Percentiles rank a stretch among this genome's conserved stretches.
Evolutionary conservation across 2,329 filamentous ascomycete genomes (phyloP).

Genomic region (Aspergillus awamori): DNA sequence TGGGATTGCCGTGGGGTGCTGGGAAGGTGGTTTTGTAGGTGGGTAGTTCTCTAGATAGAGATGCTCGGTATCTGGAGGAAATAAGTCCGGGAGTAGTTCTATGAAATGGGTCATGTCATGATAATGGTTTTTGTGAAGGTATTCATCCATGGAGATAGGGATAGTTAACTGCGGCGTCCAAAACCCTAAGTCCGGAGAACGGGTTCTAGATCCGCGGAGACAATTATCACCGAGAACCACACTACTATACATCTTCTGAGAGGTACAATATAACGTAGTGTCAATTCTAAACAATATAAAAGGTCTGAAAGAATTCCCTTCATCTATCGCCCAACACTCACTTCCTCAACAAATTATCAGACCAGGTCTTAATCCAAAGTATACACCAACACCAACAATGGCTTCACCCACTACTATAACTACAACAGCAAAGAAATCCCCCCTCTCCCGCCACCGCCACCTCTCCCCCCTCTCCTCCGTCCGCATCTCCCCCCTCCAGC

Average conservation of each 20-base stretch:
- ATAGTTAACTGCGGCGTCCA: background rate
- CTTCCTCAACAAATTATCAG: too few species aligned
- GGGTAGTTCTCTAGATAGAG: background rate
- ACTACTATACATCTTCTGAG: background rate
- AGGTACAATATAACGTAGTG: background rate
- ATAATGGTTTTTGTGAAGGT: background rate
- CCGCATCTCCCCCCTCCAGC: slow-evolving; percentile 22
- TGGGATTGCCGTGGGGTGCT: background rate
- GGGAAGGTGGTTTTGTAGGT: background rate
- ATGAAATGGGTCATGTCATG: too few species aligned
- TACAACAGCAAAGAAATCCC: background rate
- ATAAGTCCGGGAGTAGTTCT: too few species aligned
- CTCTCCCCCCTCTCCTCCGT: slow-evolving; percentile 34
- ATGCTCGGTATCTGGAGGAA: background rate
- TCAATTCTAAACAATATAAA: background rate
- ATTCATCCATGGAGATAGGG: background rate
- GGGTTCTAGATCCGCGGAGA: background rate
- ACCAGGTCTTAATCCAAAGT: too few species aligned
- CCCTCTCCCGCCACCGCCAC: slow-evolving; percentile 20
- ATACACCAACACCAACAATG: background rate
- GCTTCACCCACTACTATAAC: background rate
- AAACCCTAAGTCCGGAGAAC: background rate
- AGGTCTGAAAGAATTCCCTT: background rate
- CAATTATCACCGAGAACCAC: background rate
- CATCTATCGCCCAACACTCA: too few species aligned